These are phyloP conservation scores for Leucocoprinus sp. DNA, from an alignment of 768 basidiomycete genomes.

Conservation along the genomic window DNA sequence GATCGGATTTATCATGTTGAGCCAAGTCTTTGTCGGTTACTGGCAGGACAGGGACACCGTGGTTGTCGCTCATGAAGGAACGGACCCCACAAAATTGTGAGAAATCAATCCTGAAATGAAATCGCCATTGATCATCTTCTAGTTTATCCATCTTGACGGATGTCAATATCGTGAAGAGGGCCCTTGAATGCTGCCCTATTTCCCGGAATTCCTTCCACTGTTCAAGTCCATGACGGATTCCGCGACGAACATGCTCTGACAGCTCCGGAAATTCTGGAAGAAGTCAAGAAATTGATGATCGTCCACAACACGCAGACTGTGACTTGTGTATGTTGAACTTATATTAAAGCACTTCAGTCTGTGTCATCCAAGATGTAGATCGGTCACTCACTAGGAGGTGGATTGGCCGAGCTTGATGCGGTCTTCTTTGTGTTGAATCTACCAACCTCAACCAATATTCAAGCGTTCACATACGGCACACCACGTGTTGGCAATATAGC, in stretches of 20 bases:
- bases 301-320: constrained; percentile 30
- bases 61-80: constrained; percentile 57
- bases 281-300: constrained; percentile 33
- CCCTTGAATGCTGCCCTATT: constrained; percentile 39
- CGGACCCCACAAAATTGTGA: constrained; percentile 48
- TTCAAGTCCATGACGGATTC: constrained; percentile 49
- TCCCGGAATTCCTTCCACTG: constrained; percentile 39
- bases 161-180: constrained; percentile 29
- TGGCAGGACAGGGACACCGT: constrained; percentile 42
- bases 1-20: background rate
- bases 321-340: constrained; percentile 27
- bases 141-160: constrained; percentile 49
- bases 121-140: background rate
- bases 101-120: constrained; percentile 7
- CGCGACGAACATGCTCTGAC: constrained; percentile 40
- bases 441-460: constrained; percentile 31
- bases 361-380: constrained; percentile 19
- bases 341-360: background rate
- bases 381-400: constrained; percentile 46
- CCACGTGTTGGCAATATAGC: constrained; percentile 44
- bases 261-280: constrained; percentile 34
- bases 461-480: constrained; percentile 38
- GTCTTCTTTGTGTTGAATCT: constrained; percentile 40
- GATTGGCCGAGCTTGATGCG: constrained; percentile 43
- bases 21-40: constrained; percentile 46